Conservation (phyloP, 169 alveolate genomes). For the Plasmodium inui region DNA sequence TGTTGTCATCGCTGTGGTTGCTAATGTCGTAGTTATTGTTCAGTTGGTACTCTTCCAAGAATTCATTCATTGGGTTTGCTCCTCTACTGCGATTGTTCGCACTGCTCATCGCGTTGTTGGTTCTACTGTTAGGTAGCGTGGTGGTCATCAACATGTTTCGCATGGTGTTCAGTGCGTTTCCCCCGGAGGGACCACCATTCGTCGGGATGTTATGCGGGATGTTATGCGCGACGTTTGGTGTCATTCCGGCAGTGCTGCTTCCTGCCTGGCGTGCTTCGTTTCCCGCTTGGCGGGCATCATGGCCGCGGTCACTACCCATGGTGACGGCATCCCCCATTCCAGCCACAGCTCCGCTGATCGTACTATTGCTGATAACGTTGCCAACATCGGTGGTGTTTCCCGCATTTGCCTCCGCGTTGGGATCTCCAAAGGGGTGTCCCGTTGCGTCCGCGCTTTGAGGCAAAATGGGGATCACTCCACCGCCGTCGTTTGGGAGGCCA, state of each 20-base stretch:
- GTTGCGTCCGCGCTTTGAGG: neutral
- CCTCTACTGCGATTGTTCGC: neutral
- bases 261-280: neutral
- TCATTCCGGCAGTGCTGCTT: neutral
- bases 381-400: neutral
- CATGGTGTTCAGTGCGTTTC: neutral
- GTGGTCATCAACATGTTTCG: neutral
- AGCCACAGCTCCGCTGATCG: neutral
- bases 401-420: too few species aligned
- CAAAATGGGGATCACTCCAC: neutral
- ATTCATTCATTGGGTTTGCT: neutral
- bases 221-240: neutral
- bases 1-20: conserved; percentile 66
- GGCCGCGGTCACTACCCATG: neutral
- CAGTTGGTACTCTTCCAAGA: conserved; percentile 1
- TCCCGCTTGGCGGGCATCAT: neutral
- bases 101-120: neutral
- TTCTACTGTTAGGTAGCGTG: neutral
- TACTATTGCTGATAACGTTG: neutral
- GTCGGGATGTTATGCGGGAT: neutral
- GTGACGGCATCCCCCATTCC: neutral
- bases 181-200: neutral
- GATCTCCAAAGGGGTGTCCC: too few species aligned
- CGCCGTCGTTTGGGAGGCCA: neutral
- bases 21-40: conserved; percentile 33